phyloP scores from a whole-genome alignment of 768 basidiomycete genomes.

The Hydnomerulius pinastri region DNA sequence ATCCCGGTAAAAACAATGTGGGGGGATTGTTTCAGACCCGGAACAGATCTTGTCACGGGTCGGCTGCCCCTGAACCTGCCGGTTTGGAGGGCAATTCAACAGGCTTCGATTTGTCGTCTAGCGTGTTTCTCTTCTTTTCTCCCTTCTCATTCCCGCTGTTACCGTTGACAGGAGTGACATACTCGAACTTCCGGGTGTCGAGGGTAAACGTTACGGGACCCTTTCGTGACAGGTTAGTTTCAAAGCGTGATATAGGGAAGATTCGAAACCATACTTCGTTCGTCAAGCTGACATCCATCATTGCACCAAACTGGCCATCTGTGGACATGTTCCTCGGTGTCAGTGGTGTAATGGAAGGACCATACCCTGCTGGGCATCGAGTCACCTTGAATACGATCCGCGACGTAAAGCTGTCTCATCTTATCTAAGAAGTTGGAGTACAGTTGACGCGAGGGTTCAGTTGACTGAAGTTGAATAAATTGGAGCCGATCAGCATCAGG shows the following conservation, averaged over 20 bases:
- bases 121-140: constrained; percentile 7
- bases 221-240: constrained; percentile 36
- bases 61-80: constrained; percentile 9
- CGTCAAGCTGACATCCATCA: constrained; percentile 88
- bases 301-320: constrained; percentile 96
- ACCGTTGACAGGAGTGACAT: constrained; percentile 38
- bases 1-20: not conserved
- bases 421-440: constrained; percentile 75
- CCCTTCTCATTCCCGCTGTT: constrained; percentile 5
- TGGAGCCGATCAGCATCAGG: not conserved
- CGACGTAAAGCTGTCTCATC: constrained; percentile 64
- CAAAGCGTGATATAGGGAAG: not conserved
- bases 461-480: constrained; percentile 45
- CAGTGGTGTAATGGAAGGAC: not conserved
- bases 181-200: constrained; percentile 80
- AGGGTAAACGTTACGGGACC: constrained; percentile 86
- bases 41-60: not conserved
- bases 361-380: constrained; percentile 3
- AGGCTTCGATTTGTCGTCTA: not conserved
- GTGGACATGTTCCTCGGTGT: not conserved
- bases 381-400: constrained; percentile 80
- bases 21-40: no score
- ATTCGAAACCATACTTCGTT: constrained; percentile 67
- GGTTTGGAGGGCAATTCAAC: not conserved
- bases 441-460: constrained; percentile 64